Conservation (phyloP, 257 asterid genomes). For the Phtheirospermum japonicum region DNA sequence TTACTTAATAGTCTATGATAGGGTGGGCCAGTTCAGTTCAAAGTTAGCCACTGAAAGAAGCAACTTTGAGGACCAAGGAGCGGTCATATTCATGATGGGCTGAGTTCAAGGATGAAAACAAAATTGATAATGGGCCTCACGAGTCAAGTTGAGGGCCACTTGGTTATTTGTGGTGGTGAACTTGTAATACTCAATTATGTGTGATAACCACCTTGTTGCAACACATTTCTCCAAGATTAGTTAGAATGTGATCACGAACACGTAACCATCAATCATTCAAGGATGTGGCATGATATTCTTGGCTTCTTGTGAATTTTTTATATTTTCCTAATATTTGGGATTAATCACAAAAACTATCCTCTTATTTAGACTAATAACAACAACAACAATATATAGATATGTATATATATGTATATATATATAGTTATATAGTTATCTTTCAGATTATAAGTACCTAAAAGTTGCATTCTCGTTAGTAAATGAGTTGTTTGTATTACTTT, state of each 20-base stretch:
- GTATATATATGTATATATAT: too few relatives aligned
- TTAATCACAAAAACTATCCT: too few relatives aligned
- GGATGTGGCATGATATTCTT: too few relatives aligned
- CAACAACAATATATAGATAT: too few relatives aligned
- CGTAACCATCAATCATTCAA: neutral
- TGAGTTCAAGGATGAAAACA: constrained; percentile 5
- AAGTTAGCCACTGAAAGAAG: constrained; percentile 10
- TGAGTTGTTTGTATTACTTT: too few relatives aligned
- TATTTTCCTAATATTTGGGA: neutral
- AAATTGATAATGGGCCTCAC: constrained; percentile 1
- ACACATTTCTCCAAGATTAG: neutral
- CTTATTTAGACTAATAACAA: too few relatives aligned
- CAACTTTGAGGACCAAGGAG: neutral
- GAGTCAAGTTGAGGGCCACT: neutral
- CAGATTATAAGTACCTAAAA: too few relatives aligned
- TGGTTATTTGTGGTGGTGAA: neutral
- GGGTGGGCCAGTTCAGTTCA: constrained; percentile 20
- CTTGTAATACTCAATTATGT: constrained; percentile 2
- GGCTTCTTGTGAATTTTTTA: too few relatives aligned
- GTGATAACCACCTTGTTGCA: too few relatives aligned
- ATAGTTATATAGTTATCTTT: too few relatives aligned
- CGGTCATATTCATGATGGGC: constrained; percentile 13
- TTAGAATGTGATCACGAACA: neutral
- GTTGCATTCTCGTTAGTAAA: too few relatives aligned
- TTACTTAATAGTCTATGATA: neutral